These are phyloP conservation scores for Xylaria hypoxylon DNA, from an alignment of 2,329 filamentous ascomycete genomes.

Conservation along the genomic window DNA sequence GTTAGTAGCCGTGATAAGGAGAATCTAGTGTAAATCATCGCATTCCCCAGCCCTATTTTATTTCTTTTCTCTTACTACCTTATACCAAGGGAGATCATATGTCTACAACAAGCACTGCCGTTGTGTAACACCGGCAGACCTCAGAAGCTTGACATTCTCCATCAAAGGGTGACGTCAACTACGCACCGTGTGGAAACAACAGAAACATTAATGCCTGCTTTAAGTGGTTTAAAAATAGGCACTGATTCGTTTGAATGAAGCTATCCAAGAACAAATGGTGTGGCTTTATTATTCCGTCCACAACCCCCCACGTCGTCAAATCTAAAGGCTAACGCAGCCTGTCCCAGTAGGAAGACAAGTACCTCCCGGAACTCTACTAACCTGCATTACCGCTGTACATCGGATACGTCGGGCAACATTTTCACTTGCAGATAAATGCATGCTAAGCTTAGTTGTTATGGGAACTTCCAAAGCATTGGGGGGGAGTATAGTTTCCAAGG, in stretches of 20 bases:
- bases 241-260: slow-evolving; percentile 1
- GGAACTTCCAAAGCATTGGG: neutral
- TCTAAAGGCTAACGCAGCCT: neutral
- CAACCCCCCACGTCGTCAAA: neutral
- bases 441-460: neutral
- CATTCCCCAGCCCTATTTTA: too few species aligned
- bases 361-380: slow-evolving; percentile 15
- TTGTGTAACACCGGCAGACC: neutral
- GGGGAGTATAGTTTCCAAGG: neutral
- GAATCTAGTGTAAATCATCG: too few species aligned
- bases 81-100: neutral
- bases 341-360: slow-evolving; percentile 8
- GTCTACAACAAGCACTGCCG: neutral
- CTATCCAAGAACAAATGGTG: neutral
- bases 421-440: slow-evolving; percentile 28
- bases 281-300: neutral
- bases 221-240: neutral
- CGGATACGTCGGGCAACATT: slow-evolving; percentile 22
- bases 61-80: neutral
- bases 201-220: neutral
- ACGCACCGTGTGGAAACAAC: neutral
- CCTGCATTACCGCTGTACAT: slow-evolving; percentile 30
- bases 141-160: slow-evolving; percentile 8
- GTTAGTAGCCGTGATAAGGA: too few species aligned
- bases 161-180: slow-evolving; percentile 17